phyloP scores from a whole-genome alignment of 352 stramenopile species.

The Globisporangium canariense region DNA sequence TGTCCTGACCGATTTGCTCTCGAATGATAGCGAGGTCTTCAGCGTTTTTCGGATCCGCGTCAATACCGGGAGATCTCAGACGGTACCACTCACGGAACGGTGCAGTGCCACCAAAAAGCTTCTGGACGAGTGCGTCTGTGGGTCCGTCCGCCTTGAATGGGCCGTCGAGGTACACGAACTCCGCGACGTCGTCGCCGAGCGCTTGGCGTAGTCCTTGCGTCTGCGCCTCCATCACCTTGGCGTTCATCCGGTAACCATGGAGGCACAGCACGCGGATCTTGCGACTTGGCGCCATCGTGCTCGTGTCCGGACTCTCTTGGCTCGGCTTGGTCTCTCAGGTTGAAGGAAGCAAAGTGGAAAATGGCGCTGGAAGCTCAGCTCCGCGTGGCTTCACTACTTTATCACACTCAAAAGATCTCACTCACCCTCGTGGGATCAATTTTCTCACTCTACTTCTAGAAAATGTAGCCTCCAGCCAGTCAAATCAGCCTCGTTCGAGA shows the following conservation, averaged over 20 bases:
- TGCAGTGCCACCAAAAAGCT: constrained; percentile 43
- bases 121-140: constrained; percentile 48
- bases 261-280: constrained; percentile 71
- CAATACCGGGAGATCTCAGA: background rate
- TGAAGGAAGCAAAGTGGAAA: background rate
- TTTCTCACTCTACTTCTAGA: too few relatives aligned
- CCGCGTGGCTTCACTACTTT: too few relatives aligned
- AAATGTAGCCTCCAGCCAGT: too few relatives aligned
- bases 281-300: background rate
- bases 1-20: background rate
- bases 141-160: constrained; percentile 47
- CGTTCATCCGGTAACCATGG: constrained; percentile 70
- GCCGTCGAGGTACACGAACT: constrained; percentile 72
- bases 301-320: background rate
- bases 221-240: constrained; percentile 67
- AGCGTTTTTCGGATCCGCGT: constrained; percentile 6
- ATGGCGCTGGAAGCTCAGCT: background rate
- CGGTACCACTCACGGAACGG: constrained; percentile 77
- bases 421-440: too few relatives aligned
- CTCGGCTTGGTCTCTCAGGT: background rate
- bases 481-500: too few relatives aligned
- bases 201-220: constrained; percentile 47
- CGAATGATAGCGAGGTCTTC: constrained; percentile 17
- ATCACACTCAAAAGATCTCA: too few relatives aligned
- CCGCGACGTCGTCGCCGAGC: constrained; percentile 44